Base-by-base conservation (phyloP, 2,329 filamentous ascomycete species). In the Fusarium sp. region DNA sequence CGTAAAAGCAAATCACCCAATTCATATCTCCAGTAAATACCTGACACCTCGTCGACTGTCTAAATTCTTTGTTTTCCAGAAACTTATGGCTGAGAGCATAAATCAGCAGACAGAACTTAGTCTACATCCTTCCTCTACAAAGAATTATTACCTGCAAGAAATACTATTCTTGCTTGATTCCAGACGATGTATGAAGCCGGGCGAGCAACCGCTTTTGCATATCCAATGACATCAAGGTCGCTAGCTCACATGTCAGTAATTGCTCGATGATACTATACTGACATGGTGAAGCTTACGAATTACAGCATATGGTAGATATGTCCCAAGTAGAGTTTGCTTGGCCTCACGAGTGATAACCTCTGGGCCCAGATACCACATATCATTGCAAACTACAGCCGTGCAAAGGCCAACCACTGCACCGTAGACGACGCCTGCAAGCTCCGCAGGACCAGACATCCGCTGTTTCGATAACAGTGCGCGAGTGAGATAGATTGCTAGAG, bases 231-330 rank as follows among this genome's bases (percentile, higher is more conserved):
- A 52, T 36, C 22, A 52, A 36, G 6, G n/a, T 15, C 18, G 49
- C 49, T 52, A 7, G 17, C 9, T 52, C 4, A 36, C 6, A 36
- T 12, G 2, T 52, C 22, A 36, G 49, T 1, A 52, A 26, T 14
- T 52, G 0, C 12, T 11, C 17, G 6, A 54, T 9, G 2, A 28
- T 22, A 0, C 2, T 8, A 38, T n/a, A 1, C 1, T 9, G 9
- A 0, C 22, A 20, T 12, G 26, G 2, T 9, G 12, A 35, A 20
- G 2, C 56, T 38, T 57, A 45, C 39, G 54, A n/a, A 57, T 57
- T 4, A 57, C 31, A 6, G 31, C 54, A 20, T 57, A 49, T 38
- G 56, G 56, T 0, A 59, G 7, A 49, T 49, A 48, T 12, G 8
- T 6, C 7, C 42, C 56, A 15, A 38, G 54, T 6, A 57, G 54